Base-by-base conservation (phyloP, 208 protist genomes). In the Trypanosomatidae sp. region DNA sequence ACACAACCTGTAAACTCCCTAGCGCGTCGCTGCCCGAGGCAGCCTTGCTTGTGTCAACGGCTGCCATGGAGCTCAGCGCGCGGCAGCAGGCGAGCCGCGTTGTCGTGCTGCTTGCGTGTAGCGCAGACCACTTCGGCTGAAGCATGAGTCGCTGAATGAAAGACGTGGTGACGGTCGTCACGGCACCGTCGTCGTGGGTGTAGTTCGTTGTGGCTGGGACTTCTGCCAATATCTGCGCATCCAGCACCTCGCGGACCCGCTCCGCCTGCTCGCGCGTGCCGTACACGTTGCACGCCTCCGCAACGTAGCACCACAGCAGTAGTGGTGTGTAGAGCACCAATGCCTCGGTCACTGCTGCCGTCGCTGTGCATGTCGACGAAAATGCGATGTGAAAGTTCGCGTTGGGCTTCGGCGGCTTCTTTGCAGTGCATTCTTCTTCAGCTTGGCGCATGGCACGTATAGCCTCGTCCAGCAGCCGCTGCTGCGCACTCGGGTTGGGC, bases 221-320 rank as follows among this genome's bases (percentile, higher is more conserved):
- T 44, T 75, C 71, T 30, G 10, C 43, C 58, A 81, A 47, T 15
- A 73, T 47, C 47, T 81, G 55, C 30, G 28, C 64, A 76, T 81
- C 60, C 64, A 76, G n/a, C 73, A 72, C 65, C 25, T 39, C 55
- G 17, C 58, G 65, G 28, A 70, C 69, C 58, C 46, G 59, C 8
- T 71, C 50, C 22, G 70, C 55, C 74, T 76, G 58, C 58, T 69
- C 68, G n/a, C 47, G 69, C 52, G 72, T 76, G 53, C 70, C 76
- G 33, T 69, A 71, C 1, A 56, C 56, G 56, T 73, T 72, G 65
- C 65, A 66, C 22, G 76, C 76, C 33, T 76, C 76, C 41, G 66
- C 47, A 46, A 81, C 46, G 44, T 76, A 75, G 70, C 87, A 84
- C 90, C 85, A 92, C 52, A 94, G 76, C 77, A 94, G 87, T 53